Conservation (phyloP, 108 stramenopile genomes). For the Skeletonema marinoi region DNA sequence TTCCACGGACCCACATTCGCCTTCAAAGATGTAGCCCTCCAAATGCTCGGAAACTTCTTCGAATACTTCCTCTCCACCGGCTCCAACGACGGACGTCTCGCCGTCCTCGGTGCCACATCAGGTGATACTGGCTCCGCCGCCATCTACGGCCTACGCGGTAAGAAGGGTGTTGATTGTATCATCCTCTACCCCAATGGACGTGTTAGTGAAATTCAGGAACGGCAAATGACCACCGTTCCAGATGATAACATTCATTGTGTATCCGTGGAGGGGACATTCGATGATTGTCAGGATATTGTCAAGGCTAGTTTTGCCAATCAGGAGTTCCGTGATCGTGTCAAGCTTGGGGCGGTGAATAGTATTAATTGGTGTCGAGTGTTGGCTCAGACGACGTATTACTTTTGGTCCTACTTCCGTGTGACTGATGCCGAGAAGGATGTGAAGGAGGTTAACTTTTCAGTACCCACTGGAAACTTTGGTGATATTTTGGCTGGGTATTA, state of each 20-base stretch:
- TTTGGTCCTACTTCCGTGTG: constrained; percentile 94
- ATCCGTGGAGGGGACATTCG: constrained; percentile 93
- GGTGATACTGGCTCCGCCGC: constrained; percentile 97
- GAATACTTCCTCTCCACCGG: constrained; percentile 97
- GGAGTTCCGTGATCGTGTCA: constrained; percentile 86
- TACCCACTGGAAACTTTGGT: constrained; percentile 99
- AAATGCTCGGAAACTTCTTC: constrained; percentile 99
- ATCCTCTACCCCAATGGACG: constrained; percentile 97
- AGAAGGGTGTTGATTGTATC: constrained; percentile 95
- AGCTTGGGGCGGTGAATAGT: constrained; percentile 98
- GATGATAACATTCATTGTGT: constrained; percentile 98
- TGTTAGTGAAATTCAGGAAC: constrained; percentile 94
- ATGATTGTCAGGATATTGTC: constrained; percentile 98
- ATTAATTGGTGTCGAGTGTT: constrained; percentile 99
- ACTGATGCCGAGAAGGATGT: constrained; percentile 70
- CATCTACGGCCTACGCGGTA: constrained; percentile 97
- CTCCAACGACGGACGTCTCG: constrained; percentile 84
- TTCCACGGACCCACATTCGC: constrained; percentile 99
- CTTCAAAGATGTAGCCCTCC: constrained; percentile 99
- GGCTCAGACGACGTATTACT: constrained; percentile 99
- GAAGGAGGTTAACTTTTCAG: constrained; percentile 80
- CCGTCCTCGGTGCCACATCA: constrained; percentile 94
- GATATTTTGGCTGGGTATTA: constrained; percentile 98
- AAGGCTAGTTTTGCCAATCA: constrained; percentile 93
- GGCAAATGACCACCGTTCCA: constrained; percentile 98